Base-by-base conservation (phyloP, 2,329 filamentous ascomycete species). In the Diaporthe aspalathi region DNA sequence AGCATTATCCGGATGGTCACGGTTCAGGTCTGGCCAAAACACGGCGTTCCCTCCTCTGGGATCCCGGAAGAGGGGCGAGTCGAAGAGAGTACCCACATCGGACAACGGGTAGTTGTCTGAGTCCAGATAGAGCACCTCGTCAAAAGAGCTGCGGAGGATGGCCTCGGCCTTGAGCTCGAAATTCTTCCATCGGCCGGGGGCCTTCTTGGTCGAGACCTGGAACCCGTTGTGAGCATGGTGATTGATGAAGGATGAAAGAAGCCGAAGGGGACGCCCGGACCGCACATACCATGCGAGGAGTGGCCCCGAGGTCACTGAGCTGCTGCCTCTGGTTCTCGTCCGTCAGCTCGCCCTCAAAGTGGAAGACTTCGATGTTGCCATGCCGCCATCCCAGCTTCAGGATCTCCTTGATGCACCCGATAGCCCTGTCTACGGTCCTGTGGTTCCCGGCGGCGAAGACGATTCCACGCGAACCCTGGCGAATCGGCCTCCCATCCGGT, bases 101-200 rank as follows among this genome's bases (percentile, higher is more conserved):
- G 68, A 57, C 43, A 73, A 54, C 20, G 71, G 71, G 32, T 71
- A 71, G 43, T 73, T 73, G 69, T 73, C 71, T n/a, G 71, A 73
- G 24, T 73, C 71, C 17, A 73, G 71, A 52, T 71, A 73, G 43
- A 73, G 71, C n/a, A 73, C 71, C 65, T 73, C 71, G 52, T 73
- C 71, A 17, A 73, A 73, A 20, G 68, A 71, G 32, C 62, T 68
- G 32, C 71, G 71, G 20, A 71, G 56, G 29, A 73, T 53, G 24
- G 71, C 69, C 65, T 73, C 71, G 43, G 68, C 71, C 29, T 73
- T 73, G 49, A 73, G 71, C 56, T 73, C 71, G 29, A 73, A 73
- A 43, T 73, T 73, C 50, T 73, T 73, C 71, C 71, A 73, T n/a
- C 63, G 65, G 24, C 68, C 68, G 5, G 71, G 68, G 12, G 68